phyloP scores from a whole-genome alignment of 345 rosid species.

The Microthlaspi erraticum region DNA sequence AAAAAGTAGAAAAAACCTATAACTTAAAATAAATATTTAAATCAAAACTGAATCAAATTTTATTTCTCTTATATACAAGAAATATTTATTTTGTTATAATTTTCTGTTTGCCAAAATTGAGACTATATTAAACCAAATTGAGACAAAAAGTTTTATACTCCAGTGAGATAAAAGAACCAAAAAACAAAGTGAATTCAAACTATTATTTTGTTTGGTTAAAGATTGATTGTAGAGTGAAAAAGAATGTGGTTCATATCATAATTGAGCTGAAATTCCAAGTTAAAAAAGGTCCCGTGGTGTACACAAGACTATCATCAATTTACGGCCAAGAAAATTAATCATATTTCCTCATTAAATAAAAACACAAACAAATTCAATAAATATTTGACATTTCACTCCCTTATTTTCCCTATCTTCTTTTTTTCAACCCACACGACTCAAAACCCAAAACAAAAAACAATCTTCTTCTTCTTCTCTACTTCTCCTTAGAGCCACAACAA shows the following conservation, averaged over 20 bases:
- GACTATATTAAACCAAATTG: too few relatives aligned
- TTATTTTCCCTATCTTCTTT: neutral
- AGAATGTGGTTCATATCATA: slow-evolving; percentile 15
- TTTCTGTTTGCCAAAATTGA: too few relatives aligned
- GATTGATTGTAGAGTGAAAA: neutral
- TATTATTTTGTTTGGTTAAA: too few relatives aligned
- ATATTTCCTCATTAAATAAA: neutral
- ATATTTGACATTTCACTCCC: neutral
- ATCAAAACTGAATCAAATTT: too few relatives aligned
- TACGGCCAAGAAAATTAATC: slow-evolving; percentile 28
- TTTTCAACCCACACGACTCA: slow-evolving; percentile 20
- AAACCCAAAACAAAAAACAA: neutral
- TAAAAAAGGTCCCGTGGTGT: slow-evolving; percentile 20
- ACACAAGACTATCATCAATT: slow-evolving; percentile 26
- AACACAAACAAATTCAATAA: neutral
- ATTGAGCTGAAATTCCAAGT: slow-evolving; percentile 5
- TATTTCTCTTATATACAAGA: too few relatives aligned
- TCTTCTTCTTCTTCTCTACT: slow-evolving; percentile 27
- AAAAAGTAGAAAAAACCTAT: too few relatives aligned
- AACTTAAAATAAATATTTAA: too few relatives aligned
- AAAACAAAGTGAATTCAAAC: too few relatives aligned
- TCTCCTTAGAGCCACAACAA: slow-evolving; percentile 44
- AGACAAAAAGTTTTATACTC: too few relatives aligned
- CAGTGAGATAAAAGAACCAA: too few relatives aligned
- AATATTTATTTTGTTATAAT: too few relatives aligned